A percentile compares a stretch with the other conserved stretches of the same genome.
Conservation (phyloP, 2,329 filamentous ascomycete genomes). For the Aspergillus sp. region DNA sequence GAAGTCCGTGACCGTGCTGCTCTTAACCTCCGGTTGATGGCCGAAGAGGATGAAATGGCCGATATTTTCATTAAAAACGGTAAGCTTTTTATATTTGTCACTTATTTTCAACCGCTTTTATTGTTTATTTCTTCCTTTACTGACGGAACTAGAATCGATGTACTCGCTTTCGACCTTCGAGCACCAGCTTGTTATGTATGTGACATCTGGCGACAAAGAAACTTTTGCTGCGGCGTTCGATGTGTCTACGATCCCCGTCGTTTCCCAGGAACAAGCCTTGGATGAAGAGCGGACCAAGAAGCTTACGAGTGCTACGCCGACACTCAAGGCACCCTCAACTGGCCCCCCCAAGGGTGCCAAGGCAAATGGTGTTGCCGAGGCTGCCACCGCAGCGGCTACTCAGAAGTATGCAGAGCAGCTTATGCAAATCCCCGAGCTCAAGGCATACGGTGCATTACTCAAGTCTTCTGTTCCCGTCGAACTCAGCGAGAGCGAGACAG, state of each 20-base stretch:
- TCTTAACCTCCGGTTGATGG: slow-evolving; percentile 87
- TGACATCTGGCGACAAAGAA: slow-evolving; percentile 85
- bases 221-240: slow-evolving; percentile 87
- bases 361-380: slow-evolving; percentile 68
- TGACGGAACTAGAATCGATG: slow-evolving; percentile 70
- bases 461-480: slow-evolving; percentile 86
- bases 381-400: slow-evolving; percentile 74
- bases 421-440: slow-evolving; percentile 85
- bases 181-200: slow-evolving; percentile 96
- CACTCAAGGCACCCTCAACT: slow-evolving; percentile 86
- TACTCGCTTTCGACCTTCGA: slow-evolving; percentile 94
- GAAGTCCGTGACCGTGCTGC: slow-evolving; percentile 96
- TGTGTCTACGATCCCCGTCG: slow-evolving; percentile 83
- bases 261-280: slow-evolving; percentile 92
- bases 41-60: slow-evolving; percentile 83
- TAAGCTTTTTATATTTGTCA: slow-evolving; percentile 41
- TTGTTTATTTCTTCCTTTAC: slow-evolving; percentile 6
- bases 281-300: slow-evolving; percentile 97
- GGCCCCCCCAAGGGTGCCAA: slow-evolving; percentile 69
- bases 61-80: slow-evolving; percentile 89
- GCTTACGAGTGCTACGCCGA: slow-evolving; percentile 86
- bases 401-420: slow-evolving; percentile 89
- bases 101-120: too few relatives aligned
- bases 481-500: slow-evolving; percentile 93
- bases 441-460: slow-evolving; percentile 83